These are phyloP conservation scores for Fusarium coffeatum DNA, from an alignment of 2,329 filamentous ascomycete genomes.

Conservation along the genomic window DNA sequence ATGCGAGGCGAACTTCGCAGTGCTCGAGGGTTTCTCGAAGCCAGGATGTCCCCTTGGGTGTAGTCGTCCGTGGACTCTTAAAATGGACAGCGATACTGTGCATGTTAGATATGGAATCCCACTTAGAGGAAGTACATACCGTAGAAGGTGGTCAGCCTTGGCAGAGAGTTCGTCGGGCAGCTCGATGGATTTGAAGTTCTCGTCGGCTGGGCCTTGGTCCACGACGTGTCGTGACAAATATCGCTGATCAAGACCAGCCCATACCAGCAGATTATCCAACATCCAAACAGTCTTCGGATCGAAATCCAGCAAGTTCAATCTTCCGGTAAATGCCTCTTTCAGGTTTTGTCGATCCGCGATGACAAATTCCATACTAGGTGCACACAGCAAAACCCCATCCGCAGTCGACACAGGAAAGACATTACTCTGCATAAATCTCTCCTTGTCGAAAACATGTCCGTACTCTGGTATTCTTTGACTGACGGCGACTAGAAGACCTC, in stretches of 20 bases:
- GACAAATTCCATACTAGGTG: slow-evolving; percentile 39
- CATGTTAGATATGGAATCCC: neutral
- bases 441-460: slow-evolving; percentile 35
- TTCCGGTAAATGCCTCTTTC: slow-evolving; percentile 31
- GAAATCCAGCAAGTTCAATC: slow-evolving; percentile 37
- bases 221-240: slow-evolving; percentile 38
- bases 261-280: slow-evolving; percentile 31
- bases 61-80: slow-evolving; percentile 33
- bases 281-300: slow-evolving; percentile 36
- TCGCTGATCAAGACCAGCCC: slow-evolving; percentile 38
- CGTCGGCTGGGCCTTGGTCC: slow-evolving; percentile 10
- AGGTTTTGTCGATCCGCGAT: slow-evolving; percentile 37
- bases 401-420: slow-evolving; percentile 34
- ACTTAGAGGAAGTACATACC: slow-evolving; percentile 1
- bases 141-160: slow-evolving; percentile 36
- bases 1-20: slow-evolving; percentile 23
- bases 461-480: slow-evolving; percentile 34
- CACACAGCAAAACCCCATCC: slow-evolving; percentile 28
- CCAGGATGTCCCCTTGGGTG: slow-evolving; percentile 19
- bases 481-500: slow-evolving; percentile 30
- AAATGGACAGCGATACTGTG: slow-evolving; percentile 34
- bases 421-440: slow-evolving; percentile 20
- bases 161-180: slow-evolving; percentile 26
- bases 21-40: slow-evolving; percentile 32
- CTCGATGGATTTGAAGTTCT: slow-evolving; percentile 35